Conservation (phyloP, 441 rosid species). For the California macrophylla region DNA sequence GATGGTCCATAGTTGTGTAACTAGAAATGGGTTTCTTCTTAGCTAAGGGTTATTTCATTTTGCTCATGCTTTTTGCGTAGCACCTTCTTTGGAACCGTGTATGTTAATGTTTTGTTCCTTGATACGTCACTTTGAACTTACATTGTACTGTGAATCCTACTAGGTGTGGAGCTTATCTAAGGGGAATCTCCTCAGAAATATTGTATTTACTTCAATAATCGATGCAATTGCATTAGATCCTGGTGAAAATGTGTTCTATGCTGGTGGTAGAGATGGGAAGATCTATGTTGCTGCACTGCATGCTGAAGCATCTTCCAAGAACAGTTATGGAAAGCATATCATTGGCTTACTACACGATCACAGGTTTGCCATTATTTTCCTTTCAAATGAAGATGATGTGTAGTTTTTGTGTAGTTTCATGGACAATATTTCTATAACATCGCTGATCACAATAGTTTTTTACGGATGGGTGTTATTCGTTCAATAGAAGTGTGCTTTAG, state of each 20-base stretch:
- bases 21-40: background rate
- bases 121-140: background rate
- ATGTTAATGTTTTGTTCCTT: background rate
- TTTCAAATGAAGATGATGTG: background rate
- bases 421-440: background rate
- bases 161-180: conserved; percentile 76
- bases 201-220: conserved; percentile 59
- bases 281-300: conserved; percentile 61
- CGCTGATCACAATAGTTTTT: background rate
- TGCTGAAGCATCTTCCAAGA: conserved; percentile 39
- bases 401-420: background rate
- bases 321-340: conserved; percentile 44
- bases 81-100: background rate
- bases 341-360: conserved; percentile 54
- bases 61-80: background rate
- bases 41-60: background rate
- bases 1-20: background rate
- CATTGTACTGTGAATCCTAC: background rate
- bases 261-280: conserved; percentile 70
- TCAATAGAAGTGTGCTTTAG: no score
- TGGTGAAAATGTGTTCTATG: conserved; percentile 71
- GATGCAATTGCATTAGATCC: conserved; percentile 75
- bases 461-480: no score
- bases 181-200: conserved; percentile 47
- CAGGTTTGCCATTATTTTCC: conserved; percentile 32